Conservation (phyloP, 257 asterid genomes). For the Ajuga chamaepitys region DNA sequence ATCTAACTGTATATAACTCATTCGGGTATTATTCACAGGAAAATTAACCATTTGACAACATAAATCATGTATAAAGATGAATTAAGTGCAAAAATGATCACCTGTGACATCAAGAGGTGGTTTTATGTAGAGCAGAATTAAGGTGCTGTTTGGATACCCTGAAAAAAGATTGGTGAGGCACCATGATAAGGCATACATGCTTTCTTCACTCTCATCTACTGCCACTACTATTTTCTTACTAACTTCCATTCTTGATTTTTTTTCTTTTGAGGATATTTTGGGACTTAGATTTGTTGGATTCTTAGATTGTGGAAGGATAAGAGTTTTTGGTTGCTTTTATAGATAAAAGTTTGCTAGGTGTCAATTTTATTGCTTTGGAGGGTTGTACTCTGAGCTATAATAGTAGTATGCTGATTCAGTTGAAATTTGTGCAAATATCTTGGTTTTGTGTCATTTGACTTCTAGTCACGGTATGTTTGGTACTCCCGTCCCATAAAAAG, state of each 20-base stretch:
- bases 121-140: constrained; percentile 47
- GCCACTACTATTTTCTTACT: constrained; percentile 32
- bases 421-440: too few relatives aligned
- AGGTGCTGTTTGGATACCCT: constrained; percentile 16
- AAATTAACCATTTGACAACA: too few relatives aligned
- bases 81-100: too few relatives aligned
- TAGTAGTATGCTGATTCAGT: too few relatives aligned
- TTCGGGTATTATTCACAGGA: too few relatives aligned
- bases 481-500: too few relatives aligned
- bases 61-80: too few relatives aligned
- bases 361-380: not conserved
- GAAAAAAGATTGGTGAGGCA: constrained; percentile 43
- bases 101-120: too few relatives aligned
- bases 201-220: constrained; percentile 67
- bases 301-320: not conserved
- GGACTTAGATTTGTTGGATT: not conserved
- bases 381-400: too few relatives aligned
- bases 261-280: not conserved
- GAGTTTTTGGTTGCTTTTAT: not conserved
- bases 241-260: constrained; percentile 9
- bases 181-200: constrained; percentile 66
- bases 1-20: too few relatives aligned
- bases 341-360: not conserved
- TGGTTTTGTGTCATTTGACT: too few relatives aligned
- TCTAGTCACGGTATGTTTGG: too few relatives aligned